These are phyloP conservation scores for Lepidium aucheri DNA, from an alignment of 345 rosid genomes.

Conservation along the genomic window DNA sequence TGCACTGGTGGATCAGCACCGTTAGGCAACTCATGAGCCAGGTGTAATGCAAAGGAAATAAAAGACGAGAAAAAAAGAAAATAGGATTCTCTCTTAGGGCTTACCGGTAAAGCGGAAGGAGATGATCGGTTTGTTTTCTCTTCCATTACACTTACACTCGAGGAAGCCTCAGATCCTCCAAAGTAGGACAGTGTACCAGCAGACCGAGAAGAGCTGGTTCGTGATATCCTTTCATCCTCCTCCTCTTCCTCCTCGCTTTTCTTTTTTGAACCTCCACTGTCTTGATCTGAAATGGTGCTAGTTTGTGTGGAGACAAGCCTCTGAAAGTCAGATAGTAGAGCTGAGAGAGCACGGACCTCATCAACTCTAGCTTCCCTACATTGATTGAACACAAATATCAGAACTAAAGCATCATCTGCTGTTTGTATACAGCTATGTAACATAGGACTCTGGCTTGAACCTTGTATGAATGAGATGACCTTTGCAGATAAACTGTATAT, in stretches of 20 bases:
- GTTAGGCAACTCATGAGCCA: neutral
- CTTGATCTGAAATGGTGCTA: slow-evolving; percentile 33
- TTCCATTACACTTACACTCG: slow-evolving; percentile 8
- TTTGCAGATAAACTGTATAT: slow-evolving; percentile 7
- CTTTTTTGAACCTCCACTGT: slow-evolving; percentile 21
- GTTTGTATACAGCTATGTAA: neutral
- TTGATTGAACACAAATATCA: slow-evolving; percentile 4
- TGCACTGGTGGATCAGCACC: slow-evolving; percentile 21
- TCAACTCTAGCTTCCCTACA: slow-evolving; percentile 38
- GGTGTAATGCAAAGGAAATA: neutral
- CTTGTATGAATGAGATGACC: slow-evolving; percentile 50
- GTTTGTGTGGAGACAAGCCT: slow-evolving; percentile 16
- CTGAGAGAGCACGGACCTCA: slow-evolving; percentile 26
- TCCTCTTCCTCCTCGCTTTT: slow-evolving; percentile 15
- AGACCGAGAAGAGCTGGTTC: slow-evolving; percentile 32
- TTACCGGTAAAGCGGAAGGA: slow-evolving; percentile 56
- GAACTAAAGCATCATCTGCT: slow-evolving; percentile 7
- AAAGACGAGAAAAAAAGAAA: neutral
- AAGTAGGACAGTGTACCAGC: slow-evolving; percentile 27
- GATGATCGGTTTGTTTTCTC: slow-evolving; percentile 34
- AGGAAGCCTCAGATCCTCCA: slow-evolving; percentile 31
- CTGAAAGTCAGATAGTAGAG: slow-evolving; percentile 28
- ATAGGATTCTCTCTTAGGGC: neutral
- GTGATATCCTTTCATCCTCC: slow-evolving; percentile 32
- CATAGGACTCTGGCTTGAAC: slow-evolving; percentile 30